Evolutionary conservation across 495 filamentous ascomycete genomes (phyloP), one percentile per base, ranked within the genome.

Genomic region (Xylaria intraflava): DNA sequence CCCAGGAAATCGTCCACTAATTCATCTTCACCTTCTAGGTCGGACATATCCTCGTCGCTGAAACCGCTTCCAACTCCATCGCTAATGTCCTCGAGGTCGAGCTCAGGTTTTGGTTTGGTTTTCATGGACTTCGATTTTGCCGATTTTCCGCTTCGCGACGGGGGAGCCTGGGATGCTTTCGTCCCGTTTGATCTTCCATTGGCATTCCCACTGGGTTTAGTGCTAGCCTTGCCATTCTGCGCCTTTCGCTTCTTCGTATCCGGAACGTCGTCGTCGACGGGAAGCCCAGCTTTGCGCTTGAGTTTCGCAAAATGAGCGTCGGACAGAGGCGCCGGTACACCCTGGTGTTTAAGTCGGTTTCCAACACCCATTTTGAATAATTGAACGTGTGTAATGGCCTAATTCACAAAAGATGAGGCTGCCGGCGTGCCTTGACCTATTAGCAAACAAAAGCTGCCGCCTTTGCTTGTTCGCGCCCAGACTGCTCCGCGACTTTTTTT

Each of bases 281-380:
- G 71, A 30, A 81, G 72, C 24, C 75, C 81, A 35, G 79, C 81
- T 70, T 95, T 94, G 65, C 88, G 77, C 77, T 95, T 88, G 51
- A 84, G 66, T 46, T 82, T 83, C 29, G 83, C 78, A 55, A 87
- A 83, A 61, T 85, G 86, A 23, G 81, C 83, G 68, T 95, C 90
- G 60, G 92, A 86, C 53, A 96, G 80, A 26, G 83, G 78, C 53
- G 83, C 79, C 27, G 94, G 94, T 55, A 87, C 80, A 31, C 89
- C 94, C 76, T 98, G 93, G 72, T 97, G 96, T 67, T 87, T 84
- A 85, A 96, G 92, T 57, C 93, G 90, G 62, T 90, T 88, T 57
- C 89, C 87, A 53, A 80, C 76, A 72, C 91, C 91, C 91, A 96
- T 96, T 67, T 69, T 83, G 66, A 66, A 49, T 11, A 35, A 27